Conservation (phyloP, 2,329 filamentous ascomycete genomes). For the Hypoxylon sp. region DNA sequence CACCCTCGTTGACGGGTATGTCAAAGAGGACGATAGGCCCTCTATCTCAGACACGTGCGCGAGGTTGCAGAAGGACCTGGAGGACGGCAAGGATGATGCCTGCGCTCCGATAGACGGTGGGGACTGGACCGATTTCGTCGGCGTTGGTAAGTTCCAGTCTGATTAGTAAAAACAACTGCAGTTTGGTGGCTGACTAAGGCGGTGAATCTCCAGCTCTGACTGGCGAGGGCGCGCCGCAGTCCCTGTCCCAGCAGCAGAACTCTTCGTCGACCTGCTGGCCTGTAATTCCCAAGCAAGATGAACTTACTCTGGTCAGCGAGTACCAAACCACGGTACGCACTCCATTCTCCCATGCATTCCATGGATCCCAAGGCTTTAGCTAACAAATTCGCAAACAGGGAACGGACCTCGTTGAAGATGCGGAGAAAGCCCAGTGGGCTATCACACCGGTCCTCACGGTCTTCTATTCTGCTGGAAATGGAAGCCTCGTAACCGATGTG, state of each 20-base stretch:
- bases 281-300: conserved; percentile 40
- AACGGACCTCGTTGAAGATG: conserved; percentile 5
- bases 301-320: conserved; percentile 36
- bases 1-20: conserved; percentile 17
- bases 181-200: conserved; percentile 8
- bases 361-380: background rate
- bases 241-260: conserved; percentile 36
- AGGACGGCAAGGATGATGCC: conserved; percentile 30
- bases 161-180: background rate
- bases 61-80: conserved; percentile 31
- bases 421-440: conserved; percentile 24
- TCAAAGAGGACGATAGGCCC: background rate
- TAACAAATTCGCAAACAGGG: conserved; percentile 24
- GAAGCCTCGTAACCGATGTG: conserved; percentile 16
- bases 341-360: background rate
- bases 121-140: conserved; percentile 32
- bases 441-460: conserved; percentile 45
- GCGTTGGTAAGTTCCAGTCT: conserved; percentile 26
- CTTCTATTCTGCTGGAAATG: conserved; percentile 36
- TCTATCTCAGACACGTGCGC: conserved; percentile 28
- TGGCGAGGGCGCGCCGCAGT: conserved; percentile 26
- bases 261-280: conserved; percentile 43
- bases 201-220: conserved; percentile 22
- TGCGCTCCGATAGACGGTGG: conserved; percentile 25
- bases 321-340: conserved; percentile 24